These are phyloP conservation scores for Pleodorina starrii DNA, from an alignment of 139 green algal genomes.

Conservation along the genomic window DNA sequence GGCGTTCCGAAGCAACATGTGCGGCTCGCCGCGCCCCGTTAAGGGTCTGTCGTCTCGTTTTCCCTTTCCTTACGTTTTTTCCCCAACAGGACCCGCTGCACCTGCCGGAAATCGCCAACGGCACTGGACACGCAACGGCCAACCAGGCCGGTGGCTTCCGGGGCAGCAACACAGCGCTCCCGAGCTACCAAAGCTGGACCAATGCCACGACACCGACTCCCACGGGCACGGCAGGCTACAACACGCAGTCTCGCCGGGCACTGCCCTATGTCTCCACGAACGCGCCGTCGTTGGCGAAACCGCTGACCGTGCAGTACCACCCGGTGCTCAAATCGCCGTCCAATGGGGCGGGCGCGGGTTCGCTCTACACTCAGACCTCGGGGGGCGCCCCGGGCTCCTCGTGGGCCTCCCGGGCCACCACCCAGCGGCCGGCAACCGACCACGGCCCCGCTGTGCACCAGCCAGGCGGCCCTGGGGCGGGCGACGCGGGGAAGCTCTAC, in stretches of 20 bases:
- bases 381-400: background rate
- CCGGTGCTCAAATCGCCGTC: conserved; percentile 37
- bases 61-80: background rate
- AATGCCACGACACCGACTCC: background rate
- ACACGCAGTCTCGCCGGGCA: background rate
- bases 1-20: too few relatives aligned
- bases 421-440: conserved; percentile 1
- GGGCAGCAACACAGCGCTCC: background rate
- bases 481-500: background rate
- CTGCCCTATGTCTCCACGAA: conserved; percentile 38
- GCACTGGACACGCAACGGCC: background rate
- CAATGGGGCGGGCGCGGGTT: background rate
- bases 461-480: background rate
- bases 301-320: conserved; percentile 43
- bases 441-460: background rate
- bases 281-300: conserved; percentile 13
- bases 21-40: too few relatives aligned
- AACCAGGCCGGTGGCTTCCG: background rate
- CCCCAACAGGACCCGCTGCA: background rate
- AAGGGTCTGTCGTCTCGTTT: too few relatives aligned
- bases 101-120: conserved; percentile 27
- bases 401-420: background rate
- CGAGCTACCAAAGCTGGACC: background rate
- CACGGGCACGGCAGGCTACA: background rate
- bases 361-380: background rate